These are phyloP conservation scores for Cryptococcus neoformans DNA, from an alignment of 1,284 basidiomycete genomes.

Conservation along the genomic window DNA sequence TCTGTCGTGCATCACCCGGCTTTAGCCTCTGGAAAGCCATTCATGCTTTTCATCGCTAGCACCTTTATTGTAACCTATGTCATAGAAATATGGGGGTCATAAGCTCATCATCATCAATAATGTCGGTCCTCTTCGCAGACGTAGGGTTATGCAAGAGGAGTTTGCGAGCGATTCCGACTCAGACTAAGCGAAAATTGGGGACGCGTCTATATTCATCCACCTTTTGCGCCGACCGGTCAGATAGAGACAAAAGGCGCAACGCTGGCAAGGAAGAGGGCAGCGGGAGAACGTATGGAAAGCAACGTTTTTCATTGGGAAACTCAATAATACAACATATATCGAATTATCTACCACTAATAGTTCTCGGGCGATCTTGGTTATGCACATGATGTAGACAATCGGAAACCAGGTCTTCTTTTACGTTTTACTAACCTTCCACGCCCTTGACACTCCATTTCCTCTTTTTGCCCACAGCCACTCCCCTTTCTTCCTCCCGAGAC, in stretches of 20 bases:
- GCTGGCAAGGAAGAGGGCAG: too few relatives aligned
- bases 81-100: too few relatives aligned
- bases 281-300: neutral
- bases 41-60: too few relatives aligned
- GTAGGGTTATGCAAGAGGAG: conserved; percentile 32
- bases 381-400: neutral
- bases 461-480: neutral
- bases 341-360: too few relatives aligned
- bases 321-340: too few relatives aligned
- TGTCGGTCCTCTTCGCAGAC: conserved; percentile 8
- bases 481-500: too few relatives aligned
- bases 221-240: too few relatives aligned
- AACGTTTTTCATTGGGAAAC: neutral
- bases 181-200: conserved; percentile 7
- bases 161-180: conserved; percentile 29
- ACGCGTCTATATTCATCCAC: neutral
- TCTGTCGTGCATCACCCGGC: too few relatives aligned
- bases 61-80: too few relatives aligned
- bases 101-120: too few relatives aligned
- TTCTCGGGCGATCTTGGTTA: neutral
- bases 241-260: too few relatives aligned
- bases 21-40: too few relatives aligned
- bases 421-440: conserved; percentile 2
- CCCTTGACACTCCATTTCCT: conserved; percentile 14
- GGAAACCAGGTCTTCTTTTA: neutral